Evolutionary conservation across 371 early-diverging fungal species (phyloP), one percentile per base, ranked within the genome.

Genomic region (Rhizomucor pusillus): DNA sequence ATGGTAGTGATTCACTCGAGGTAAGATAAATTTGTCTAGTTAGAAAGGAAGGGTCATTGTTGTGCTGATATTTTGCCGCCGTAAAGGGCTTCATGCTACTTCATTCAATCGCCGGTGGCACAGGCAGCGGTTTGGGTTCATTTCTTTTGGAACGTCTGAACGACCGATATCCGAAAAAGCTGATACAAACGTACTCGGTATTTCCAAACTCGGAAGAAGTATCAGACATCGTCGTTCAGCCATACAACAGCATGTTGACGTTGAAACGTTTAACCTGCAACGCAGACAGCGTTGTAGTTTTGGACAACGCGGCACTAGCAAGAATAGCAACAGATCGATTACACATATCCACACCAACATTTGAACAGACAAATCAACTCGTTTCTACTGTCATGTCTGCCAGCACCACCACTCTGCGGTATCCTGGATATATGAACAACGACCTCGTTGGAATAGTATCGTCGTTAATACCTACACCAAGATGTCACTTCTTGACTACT

Each of bases 401-500:
- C 22, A 91, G 92, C 65, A 99, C 99, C n/a, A 90, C 92, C 4
- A 98, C 99, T 7, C 71, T 99, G 29, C 85, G 99, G 51, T 99
- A 98, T 80, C 99, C 99, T 9, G 93, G 96, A 46, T 98, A 99
- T 71, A 97, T 98, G 95, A 98, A 98, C 76, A 97, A 97, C 66
- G 99, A 99, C 68, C 79, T 97, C 29, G 91, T 93, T 6, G 92
- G 98, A 49, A 87, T 99, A 66, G 81, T 98, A 5, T 91, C 97
- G 1, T 91, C 94, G 1, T 79, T 98, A 44, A 94, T 99, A 51
- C 99, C 99, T 0, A 93, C 97, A 13, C 92, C 94, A 5, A 82
- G 93, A 45, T 96, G 99, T 64, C 99, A 99, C 72, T 99, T 91
- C 75, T 73, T 99, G 43, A 90, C 90, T 52, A 99, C 99, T 1